Percentiles rank a stretch among this genome's conserved stretches.
phyloP scores from a whole-genome alignment of 2,329 filamentous ascomycete species.

The Alternaria atra region DNA sequence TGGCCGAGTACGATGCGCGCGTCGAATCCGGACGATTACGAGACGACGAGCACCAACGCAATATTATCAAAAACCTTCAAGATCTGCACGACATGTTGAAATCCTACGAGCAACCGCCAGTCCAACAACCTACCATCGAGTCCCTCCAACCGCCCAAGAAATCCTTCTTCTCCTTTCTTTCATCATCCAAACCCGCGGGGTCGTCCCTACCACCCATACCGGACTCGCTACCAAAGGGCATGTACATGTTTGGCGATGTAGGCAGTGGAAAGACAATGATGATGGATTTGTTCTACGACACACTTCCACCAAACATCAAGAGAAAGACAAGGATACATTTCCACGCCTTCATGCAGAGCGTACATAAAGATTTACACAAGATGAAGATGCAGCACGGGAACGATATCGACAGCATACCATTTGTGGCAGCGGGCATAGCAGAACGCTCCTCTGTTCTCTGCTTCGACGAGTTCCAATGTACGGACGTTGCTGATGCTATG shows the following conservation, averaged over 20 bases:
- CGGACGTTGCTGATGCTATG: conserved; percentile 98
- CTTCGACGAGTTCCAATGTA: conserved; percentile 99
- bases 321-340: conserved; percentile 96
- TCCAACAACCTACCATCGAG: conserved; percentile 80
- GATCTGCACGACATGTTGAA: conserved; percentile 85
- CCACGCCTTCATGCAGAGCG: conserved; percentile 99
- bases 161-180: conserved; percentile 70
- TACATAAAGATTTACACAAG: conserved; percentile 88
- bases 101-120: conserved; percentile 75
- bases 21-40: conserved; percentile 77
- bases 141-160: conserved; percentile 66
- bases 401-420: conserved; percentile 88
- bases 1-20: conserved; percentile 86
- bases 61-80: conserved; percentile 88
- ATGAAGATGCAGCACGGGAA: conserved; percentile 90
- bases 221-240: conserved; percentile 78
- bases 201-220: conserved; percentile 65
- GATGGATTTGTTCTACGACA: conserved; percentile 98
- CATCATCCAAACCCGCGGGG: conserved; percentile 53
- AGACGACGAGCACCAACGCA: conserved; percentile 91
- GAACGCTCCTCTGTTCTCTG: conserved; percentile 85
- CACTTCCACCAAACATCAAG: conserved; percentile 78
- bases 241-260: conserved; percentile 97
- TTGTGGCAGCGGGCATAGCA: conserved; percentile 94
- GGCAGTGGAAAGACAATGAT: conserved; percentile 99